Base-by-base conservation (phyloP, 257 asterid genomes). In the Eustoma russellianum region DNA sequence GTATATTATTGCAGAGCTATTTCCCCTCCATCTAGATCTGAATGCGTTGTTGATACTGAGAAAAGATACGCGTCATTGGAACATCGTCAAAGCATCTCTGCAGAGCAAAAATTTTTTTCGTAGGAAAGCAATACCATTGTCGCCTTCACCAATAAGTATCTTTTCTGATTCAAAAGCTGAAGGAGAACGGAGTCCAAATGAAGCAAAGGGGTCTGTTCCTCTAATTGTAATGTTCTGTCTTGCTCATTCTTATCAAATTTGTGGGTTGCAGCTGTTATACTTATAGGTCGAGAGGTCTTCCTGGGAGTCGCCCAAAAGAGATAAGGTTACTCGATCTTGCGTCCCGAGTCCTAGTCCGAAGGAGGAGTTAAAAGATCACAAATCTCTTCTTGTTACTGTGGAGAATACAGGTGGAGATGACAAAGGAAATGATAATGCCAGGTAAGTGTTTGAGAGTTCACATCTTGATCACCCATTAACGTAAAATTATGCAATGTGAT, bases 201-300 rank as follows among this genome's bases (percentile, higher is more conserved):
- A 68, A 48, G 80, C 74, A 53, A 74, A 61, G 60, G 71, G 92
- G 92, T 80, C 19, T 59, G 65, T 58, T 1, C 9, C 13, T 17
- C 18, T 18, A 28, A 2, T 6, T 12, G 17, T 13, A 47, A 41
- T 12, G 7, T 30, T 3, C 13, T 50, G 10, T 33, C 13, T 46
- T 55, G n/a, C n/a, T 58, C 14, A 15, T 41, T n/a, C 41, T 13
- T n/a, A 8, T 13, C 9, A n/a, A 16, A 12, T 46, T 38, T 52
- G 33, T 33, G 33, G 60, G 41, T 69, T 33, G 33, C 46, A 41
- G 41, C 50, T 53, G 56, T 63, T 48, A 43, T 65, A 62, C 45
- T 35, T 72, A 33, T 53, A 83, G 94, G 85, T 69, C 75, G 45
- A 66, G 53, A 62, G 80, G 85, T 69, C 70, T 78, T 38, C 68